Conservation (phyloP, 352 stramenopile genomes). For the Phytophthora sp. region DNA sequence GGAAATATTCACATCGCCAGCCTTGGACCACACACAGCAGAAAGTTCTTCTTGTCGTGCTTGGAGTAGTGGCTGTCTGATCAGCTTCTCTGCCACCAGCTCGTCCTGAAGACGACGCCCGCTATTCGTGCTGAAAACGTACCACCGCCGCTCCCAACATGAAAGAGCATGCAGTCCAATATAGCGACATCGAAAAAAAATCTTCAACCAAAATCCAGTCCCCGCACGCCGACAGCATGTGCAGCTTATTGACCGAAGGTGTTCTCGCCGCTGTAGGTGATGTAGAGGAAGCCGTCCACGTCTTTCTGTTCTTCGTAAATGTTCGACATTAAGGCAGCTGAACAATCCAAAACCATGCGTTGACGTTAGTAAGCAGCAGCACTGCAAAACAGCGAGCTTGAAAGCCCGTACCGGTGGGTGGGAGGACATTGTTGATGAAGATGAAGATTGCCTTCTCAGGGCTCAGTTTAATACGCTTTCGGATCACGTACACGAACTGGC, state of each 20-base stretch:
- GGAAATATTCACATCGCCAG: conserved; percentile 46
- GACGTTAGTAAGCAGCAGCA: conserved; percentile 11
- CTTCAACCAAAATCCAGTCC: conserved; percentile 48
- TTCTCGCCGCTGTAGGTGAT: conserved; percentile 99
- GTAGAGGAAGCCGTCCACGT: conserved; percentile 99
- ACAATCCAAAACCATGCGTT: conserved; percentile 2
- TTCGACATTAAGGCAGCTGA: conserved; percentile 97
- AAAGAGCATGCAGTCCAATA: conserved; percentile 14
- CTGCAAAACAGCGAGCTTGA: not conserved
- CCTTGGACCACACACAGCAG: conserved; percentile 33
- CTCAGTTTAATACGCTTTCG: conserved; percentile 99
- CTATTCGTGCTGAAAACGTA: conserved; percentile 9
- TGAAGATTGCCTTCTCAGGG: conserved; percentile 97
- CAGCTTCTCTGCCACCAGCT: conserved; percentile 10
- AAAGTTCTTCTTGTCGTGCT: conserved; percentile 41
- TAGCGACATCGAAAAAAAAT: conserved; percentile 33
- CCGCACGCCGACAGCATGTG: conserved; percentile 13
- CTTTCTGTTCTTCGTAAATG: conserved; percentile 99
- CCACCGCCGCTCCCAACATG: conserved; percentile 10
- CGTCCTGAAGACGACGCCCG: conserved; percentile 1
- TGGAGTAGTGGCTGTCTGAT: conserved; percentile 1
- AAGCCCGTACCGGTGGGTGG: conserved; percentile 89
- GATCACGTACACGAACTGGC: conserved; percentile 99
- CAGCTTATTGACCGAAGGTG: conserved; percentile 94
- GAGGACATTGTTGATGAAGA: conserved; percentile 99